Base-by-base conservation (phyloP, 108 stramenopile species). In the Cyclotella atomus region DNA sequence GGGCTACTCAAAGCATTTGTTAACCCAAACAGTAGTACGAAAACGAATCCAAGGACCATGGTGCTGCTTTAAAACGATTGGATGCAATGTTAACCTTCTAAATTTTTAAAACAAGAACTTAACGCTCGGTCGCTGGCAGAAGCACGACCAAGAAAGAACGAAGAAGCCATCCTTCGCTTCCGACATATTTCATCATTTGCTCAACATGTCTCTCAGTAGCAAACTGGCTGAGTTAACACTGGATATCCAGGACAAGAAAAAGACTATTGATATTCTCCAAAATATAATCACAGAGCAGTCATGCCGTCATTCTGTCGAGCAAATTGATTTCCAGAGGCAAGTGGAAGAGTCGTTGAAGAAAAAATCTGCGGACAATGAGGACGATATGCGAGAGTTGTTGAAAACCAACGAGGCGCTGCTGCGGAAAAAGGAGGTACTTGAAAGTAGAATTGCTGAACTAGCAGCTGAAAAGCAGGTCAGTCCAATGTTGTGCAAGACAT, bases 221-320 rank as follows among this genome's bases (percentile, higher is more conserved):
- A 76, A 62, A 17, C 25, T 68, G 57, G 49, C 44, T 15, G 21
- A 72, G 20, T 17, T 72, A 35, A 36, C 71, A 9, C 52, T 72
- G 0, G 71, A 72, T 28, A 62, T 72, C 16, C 38, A 52, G 6
- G 71, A 72, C 49, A 72, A 54, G 38, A 50, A 21, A 5, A 76
- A 69, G 24, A 66, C 75, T 0, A 63, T 69, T 19, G 49, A 36
- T 14, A 43, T 76, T 5, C 23, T 76, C n/a, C 45, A 53, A 19
- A 62, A 54, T 2, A 10, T 76, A 6, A 76, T 76, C 15, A 24
- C 56, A 0, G 63, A 75, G 7, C 75, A 76, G 41, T 17, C 28
- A 23, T 6, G 30, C 25, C 43, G 75, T 1, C 61, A 69, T 59
- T 10, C 53, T 25, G 16, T 16, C 7, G 68, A 76, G 28, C 38